Evolutionary conservation across 345 rosid genomes (phyloP).

Genomic region (Salix dunnii): DNA sequence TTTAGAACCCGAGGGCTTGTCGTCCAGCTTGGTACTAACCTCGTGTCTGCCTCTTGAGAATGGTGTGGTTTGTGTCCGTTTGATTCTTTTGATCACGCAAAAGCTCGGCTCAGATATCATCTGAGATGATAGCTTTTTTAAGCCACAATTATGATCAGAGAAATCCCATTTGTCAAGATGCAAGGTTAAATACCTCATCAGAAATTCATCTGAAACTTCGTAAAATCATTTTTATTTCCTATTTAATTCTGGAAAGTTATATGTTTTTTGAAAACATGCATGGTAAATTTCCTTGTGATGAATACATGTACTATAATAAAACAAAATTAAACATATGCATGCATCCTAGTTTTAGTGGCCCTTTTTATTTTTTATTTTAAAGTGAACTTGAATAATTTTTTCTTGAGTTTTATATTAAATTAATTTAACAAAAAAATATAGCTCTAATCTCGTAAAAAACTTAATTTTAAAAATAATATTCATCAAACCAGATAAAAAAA

Average conservation of each 20-base stretch:
- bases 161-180: neutral
- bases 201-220: neutral
- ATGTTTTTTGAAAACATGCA: neutral
- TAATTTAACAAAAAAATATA: too few relatives aligned
- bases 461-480: too few relatives aligned
- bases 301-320: neutral
- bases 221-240: neutral
- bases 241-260: neutral
- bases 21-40: slow-evolving; percentile 20
- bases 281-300: neutral
- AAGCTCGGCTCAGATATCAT: neutral
- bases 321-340: too few relatives aligned
- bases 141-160: neutral
- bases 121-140: neutral
- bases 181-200: neutral
- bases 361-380: too few relatives aligned
- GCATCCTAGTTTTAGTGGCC: too few relatives aligned
- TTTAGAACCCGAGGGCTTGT: slow-evolving; percentile 24
- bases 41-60: slow-evolving; percentile 22
- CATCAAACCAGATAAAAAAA: too few relatives aligned
- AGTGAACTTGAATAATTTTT: too few relatives aligned
- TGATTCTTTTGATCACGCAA: neutral
- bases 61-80: slow-evolving; percentile 12
- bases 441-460: too few relatives aligned
- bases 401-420: too few relatives aligned